These are phyloP conservation scores for Ailanthus altissimus DNA, from an alignment of 345 rosid species.

Conservation along the genomic window DNA sequence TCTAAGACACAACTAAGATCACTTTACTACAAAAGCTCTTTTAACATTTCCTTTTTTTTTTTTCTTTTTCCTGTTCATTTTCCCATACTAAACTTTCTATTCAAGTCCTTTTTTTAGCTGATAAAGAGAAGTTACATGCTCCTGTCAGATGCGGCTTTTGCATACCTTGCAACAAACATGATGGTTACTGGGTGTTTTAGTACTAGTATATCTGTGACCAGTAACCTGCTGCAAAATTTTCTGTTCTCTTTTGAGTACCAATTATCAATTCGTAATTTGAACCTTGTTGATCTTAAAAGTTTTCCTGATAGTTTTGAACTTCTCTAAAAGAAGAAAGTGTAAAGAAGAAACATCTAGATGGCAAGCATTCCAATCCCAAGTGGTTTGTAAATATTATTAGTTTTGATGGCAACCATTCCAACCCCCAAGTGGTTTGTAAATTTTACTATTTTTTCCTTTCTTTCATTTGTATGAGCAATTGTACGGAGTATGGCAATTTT, in stretches of 20 bases:
- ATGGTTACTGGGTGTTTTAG: not conserved
- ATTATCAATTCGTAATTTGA: conserved; percentile 3
- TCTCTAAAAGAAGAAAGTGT: not conserved
- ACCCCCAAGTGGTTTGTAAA: not conserved
- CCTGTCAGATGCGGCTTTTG: conserved; percentile 10
- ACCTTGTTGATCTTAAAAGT: not conserved
- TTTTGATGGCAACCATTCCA: conserved; percentile 11
- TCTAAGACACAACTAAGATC: conserved; percentile 1
- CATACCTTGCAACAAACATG: conserved; percentile 9
- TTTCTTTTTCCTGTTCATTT: not conserved
- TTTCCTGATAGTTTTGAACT: not conserved
- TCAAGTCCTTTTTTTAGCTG: not conserved
- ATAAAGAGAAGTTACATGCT: not conserved
- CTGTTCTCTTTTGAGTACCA: conserved; percentile 2
- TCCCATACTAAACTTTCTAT: not conserved
- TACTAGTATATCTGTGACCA: not conserved
- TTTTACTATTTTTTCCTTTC: not conserved
- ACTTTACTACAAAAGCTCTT: conserved; percentile 4
- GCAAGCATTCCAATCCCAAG: not conserved
- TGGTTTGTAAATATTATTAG: not conserved
- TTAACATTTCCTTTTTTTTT: no score
- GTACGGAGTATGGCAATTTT: not conserved
- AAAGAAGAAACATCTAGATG: conserved; percentile 9
- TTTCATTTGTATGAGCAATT: not conserved
- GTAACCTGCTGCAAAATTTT: not conserved